Conservation (phyloP, 1,284 basidiomycete species). For the Microbotryum lychnidis-dioicae region DNA sequence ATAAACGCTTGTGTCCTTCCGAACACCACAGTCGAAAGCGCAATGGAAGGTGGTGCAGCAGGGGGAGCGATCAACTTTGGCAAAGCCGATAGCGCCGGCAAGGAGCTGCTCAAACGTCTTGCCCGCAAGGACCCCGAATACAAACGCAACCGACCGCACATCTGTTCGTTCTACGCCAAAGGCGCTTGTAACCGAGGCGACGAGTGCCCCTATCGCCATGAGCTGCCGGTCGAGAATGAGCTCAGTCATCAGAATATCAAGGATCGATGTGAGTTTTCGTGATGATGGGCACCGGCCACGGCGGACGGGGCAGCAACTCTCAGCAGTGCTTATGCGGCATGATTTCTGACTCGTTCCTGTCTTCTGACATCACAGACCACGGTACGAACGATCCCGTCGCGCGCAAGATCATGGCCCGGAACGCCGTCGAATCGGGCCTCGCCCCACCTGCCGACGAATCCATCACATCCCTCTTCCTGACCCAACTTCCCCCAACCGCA, state of each 20-base stretch:
- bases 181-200: constrained; percentile 85
- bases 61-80: constrained; percentile 35
- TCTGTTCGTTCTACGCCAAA: constrained; percentile 93
- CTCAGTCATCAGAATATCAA: constrained; percentile 84
- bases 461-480: constrained; percentile 83
- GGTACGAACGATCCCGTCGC: constrained; percentile 86
- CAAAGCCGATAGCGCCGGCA: constrained; percentile 51
- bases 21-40: constrained; percentile 21
- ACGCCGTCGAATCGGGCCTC: constrained; percentile 70
- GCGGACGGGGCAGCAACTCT: background rate
- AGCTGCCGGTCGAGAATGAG: constrained; percentile 72
- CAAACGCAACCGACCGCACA: constrained; percentile 86
- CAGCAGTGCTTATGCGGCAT: no score
- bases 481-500: constrained; percentile 64
- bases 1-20: no score
- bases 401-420: constrained; percentile 65
- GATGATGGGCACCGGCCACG: background rate
- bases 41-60: constrained; percentile 26
- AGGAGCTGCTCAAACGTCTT: constrained; percentile 90
- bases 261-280: constrained; percentile 54
- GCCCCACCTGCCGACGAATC: constrained; percentile 78
- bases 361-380: constrained; percentile 48
- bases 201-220: constrained; percentile 93
- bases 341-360: no score
- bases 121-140: constrained; percentile 86